phyloP scores from a whole-genome alignment of 306 rosid genomes.

The Clitoria ternatea region DNA sequence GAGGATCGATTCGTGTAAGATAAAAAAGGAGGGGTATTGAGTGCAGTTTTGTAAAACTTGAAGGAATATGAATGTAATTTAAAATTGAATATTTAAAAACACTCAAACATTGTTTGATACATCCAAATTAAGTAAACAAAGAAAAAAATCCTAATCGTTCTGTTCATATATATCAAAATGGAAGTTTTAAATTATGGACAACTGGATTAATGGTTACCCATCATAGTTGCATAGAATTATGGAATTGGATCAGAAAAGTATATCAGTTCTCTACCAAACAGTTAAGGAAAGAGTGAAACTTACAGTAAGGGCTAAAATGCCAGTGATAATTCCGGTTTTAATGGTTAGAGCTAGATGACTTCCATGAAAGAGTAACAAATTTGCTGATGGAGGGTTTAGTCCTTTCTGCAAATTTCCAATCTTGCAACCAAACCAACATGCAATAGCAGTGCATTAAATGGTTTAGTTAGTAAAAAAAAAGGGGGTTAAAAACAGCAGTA shows the following conservation, averaged over 20 bases:
- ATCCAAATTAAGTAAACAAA: neutral
- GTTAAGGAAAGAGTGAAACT: slow-evolving; percentile 20
- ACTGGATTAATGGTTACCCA: no score
- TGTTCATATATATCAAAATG: no score
- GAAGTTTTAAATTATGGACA: no score
- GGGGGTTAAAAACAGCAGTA: no score
- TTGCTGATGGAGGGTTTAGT: slow-evolving; percentile 63
- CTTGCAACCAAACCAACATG: slow-evolving; percentile 36
- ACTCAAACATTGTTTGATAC: neutral
- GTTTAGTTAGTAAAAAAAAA: slow-evolving; percentile 3
- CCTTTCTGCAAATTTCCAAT: slow-evolving; percentile 69
- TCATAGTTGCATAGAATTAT: no score
- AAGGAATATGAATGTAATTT: no score
- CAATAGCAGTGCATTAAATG: neutral
- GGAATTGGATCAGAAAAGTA: no score
- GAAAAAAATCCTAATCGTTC: neutral
- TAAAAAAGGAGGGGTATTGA: no score
- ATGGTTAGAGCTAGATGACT: slow-evolving; percentile 44
- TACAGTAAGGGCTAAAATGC: slow-evolving; percentile 81
- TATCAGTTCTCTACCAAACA: no score
- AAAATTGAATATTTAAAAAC: no score
- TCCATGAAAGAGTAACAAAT: slow-evolving; percentile 46
- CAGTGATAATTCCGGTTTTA: slow-evolving; percentile 72
- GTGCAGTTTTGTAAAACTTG: no score
- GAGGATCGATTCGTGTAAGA: no score